Conservation (phyloP, 169 alveolate species). For the Theileria annulata region DNA sequence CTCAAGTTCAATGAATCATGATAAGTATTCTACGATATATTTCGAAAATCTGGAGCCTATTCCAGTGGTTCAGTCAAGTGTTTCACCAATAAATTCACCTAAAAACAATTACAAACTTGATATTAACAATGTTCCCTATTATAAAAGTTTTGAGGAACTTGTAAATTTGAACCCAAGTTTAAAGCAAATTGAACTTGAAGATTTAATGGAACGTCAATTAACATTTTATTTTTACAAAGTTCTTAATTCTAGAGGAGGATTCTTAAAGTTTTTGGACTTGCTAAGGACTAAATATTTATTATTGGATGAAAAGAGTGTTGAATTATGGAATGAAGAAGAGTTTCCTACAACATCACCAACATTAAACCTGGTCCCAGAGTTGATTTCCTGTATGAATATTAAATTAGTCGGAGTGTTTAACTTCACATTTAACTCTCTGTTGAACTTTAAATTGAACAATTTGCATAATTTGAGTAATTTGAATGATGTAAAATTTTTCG, state of each 20-base stretch:
- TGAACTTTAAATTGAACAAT: conserved; percentile 3
- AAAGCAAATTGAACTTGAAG: conserved; percentile 20
- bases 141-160: conserved; percentile 34
- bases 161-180: not conserved
- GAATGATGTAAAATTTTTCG: conserved; percentile 9
- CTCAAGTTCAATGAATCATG: conserved; percentile 57
- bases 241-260: conserved; percentile 37
- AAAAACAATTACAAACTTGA: not conserved
- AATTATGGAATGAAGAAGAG: conserved; percentile 46
- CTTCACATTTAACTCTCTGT: conserved; percentile 9
- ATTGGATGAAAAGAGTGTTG: conserved; percentile 24
- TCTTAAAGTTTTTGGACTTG: conserved; percentile 32
- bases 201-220: conserved; percentile 44
- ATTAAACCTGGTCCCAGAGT: not conserved
- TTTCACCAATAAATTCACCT: conserved; percentile 4
- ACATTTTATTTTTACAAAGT: conserved; percentile 47
- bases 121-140: conserved; percentile 9
- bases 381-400: conserved; percentile 43
- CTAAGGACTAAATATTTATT: conserved; percentile 36
- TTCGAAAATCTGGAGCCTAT: conserved; percentile 9
- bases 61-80: not conserved
- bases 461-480: not conserved
- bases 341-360: conserved; percentile 23
- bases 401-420: conserved; percentile 16
- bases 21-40: conserved; percentile 30